Percentiles rank a stretch among this genome's conserved stretches.
phyloP scores from a whole-genome alignment of 2,329 filamentous ascomycete genomes.

The Epichloe sp. region DNA sequence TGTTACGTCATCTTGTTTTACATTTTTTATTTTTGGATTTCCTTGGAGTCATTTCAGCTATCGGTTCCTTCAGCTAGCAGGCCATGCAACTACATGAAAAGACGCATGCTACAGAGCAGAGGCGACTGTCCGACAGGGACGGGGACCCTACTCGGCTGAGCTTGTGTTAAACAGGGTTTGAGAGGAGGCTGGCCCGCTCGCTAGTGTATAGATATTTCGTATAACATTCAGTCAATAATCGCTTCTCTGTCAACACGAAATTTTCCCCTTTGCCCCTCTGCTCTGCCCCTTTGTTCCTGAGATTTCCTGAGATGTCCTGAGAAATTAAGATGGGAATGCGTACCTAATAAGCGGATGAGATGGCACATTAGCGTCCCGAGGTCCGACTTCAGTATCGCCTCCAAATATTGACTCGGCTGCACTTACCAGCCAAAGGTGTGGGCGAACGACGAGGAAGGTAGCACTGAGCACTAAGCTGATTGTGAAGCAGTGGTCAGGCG shows the following conservation, averaged over 20 bases:
- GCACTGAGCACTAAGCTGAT: neutral
- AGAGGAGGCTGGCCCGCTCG: constrained; percentile 17
- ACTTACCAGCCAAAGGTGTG: neutral
- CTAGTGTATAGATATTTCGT: constrained; percentile 24
- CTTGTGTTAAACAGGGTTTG: constrained; percentile 3
- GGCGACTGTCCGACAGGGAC: neutral
- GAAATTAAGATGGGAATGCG: neutral
- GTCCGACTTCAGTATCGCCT: no score
- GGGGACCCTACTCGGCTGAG: neutral
- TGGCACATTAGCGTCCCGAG: neutral
- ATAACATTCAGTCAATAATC: constrained; percentile 18
- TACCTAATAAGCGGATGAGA: neutral
- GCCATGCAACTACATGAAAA: constrained; percentile 2
- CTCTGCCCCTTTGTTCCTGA: neutral
- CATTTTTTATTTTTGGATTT: neutral
- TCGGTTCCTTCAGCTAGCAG: neutral
- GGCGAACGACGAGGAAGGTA: neutral
- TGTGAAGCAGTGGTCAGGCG: no score
- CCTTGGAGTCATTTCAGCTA: neutral
- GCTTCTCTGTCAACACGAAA: constrained; percentile 7
- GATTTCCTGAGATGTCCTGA: neutral
- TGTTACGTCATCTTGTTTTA: constrained; percentile 4
- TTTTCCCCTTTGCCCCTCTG: neutral
- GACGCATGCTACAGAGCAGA: neutral
- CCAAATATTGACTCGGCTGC: neutral